phyloP scores from a whole-genome alignment of 495 filamentous ascomycete genomes.

The Aspergillus coremiiformis region DNA sequence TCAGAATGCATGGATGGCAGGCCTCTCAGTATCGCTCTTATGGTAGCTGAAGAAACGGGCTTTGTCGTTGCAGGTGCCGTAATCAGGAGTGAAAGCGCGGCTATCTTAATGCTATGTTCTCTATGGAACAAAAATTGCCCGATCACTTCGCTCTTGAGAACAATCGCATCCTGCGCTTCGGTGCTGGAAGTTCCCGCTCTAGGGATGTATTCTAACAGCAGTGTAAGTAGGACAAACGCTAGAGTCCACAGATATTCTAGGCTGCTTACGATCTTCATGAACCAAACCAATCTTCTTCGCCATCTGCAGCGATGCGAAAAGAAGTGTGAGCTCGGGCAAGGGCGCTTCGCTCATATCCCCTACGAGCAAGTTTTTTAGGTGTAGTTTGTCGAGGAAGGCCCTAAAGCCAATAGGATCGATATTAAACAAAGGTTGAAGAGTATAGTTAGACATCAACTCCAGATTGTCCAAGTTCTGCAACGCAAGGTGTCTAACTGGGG shows the following conservation, averaged over 20 bases:
- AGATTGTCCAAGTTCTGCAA: conserved; percentile 46
- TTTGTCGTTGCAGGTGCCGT: conserved; percentile 61
- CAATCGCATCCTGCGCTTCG: conserved; percentile 13
- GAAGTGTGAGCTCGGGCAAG: conserved; percentile 49
- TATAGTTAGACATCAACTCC: conserved; percentile 61
- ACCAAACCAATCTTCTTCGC: conserved; percentile 75
- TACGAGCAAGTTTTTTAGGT: conserved; percentile 32
- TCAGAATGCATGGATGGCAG: conserved; percentile 68
- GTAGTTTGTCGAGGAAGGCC: conserved; percentile 46
- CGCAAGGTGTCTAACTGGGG: conserved; percentile 30
- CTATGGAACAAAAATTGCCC: conserved; percentile 55
- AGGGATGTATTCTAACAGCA: conserved; percentile 23
- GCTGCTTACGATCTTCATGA: conserved; percentile 60
- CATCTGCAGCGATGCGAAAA: conserved; percentile 62
- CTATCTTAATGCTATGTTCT: conserved; percentile 56
- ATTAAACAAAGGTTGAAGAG: conserved; percentile 66
- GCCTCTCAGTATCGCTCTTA: conserved; percentile 51
- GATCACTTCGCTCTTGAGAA: conserved; percentile 36
- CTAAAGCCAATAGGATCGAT: conserved; percentile 46
- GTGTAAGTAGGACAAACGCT: conserved; percentile 9
- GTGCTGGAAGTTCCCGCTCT: conserved; percentile 15
- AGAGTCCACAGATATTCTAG: neutral
- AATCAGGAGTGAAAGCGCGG: conserved; percentile 67
- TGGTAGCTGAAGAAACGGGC: conserved; percentile 53
- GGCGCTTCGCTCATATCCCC: conserved; percentile 35